A percentile compares a stretch with the other conserved stretches of the same genome.
Evolutionary conservation across 164 flowering plant species (phyloP).

Genomic region (Echeveria elegans): DNA sequence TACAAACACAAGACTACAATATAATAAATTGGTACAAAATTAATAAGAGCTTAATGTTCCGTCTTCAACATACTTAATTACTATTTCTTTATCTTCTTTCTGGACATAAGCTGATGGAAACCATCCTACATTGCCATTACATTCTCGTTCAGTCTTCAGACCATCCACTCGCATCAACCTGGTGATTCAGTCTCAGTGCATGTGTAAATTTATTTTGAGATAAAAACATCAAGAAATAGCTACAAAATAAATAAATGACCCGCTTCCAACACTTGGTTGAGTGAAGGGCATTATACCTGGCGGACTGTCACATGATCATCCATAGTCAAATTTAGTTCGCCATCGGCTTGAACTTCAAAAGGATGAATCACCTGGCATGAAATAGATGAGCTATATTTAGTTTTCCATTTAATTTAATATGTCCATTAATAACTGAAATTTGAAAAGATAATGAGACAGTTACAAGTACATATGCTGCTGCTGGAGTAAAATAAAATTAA

Average conservation of each 20-base stretch:
- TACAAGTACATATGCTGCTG: too few relatives aligned
- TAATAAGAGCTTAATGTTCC: background rate
- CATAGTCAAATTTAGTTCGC: constrained; percentile 61
- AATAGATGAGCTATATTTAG: background rate
- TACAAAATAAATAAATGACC: too few relatives aligned
- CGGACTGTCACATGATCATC: constrained; percentile 63
- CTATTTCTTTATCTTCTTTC: constrained; percentile 30
- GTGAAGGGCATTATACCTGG: constrained; percentile 33
- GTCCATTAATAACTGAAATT: too few relatives aligned
- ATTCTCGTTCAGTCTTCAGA: constrained; percentile 84
- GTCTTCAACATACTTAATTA: background rate
- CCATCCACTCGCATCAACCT: constrained; percentile 79
- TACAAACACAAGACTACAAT: background rate
- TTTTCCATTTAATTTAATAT: background rate
- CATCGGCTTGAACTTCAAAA: constrained; percentile 76
- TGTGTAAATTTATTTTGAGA: background rate
- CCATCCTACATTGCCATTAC: constrained; percentile 81
- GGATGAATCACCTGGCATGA: constrained; percentile 58
- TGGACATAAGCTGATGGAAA: constrained; percentile 83
- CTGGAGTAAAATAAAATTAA: too few relatives aligned
- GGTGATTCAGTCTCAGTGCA: background rate
- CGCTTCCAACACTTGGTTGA: background rate
- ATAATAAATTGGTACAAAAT: background rate
- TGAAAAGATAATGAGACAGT: too few relatives aligned
- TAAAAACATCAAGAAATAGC: background rate